These are phyloP conservation scores for Aspergillus sp. DNA, from an alignment of 2,329 filamentous ascomycete genomes.

Conservation along the genomic window DNA sequence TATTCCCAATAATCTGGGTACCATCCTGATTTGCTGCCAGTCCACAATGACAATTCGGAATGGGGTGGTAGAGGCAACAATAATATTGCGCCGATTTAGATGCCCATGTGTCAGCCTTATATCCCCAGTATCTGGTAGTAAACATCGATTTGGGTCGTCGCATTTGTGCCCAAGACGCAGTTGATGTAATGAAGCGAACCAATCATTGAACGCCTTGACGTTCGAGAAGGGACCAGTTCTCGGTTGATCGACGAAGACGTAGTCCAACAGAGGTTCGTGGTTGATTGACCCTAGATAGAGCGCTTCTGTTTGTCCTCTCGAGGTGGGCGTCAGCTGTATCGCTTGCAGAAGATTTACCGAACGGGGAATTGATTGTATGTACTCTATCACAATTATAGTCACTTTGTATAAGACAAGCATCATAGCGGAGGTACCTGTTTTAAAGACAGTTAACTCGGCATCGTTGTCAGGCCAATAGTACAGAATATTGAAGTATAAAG, in stretches of 20 bases:
- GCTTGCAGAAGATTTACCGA: too few species aligned
- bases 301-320: too few species aligned
- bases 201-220: constrained; percentile 4
- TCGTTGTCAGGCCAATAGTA: too few species aligned
- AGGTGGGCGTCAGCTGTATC: too few species aligned
- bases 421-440: too few species aligned
- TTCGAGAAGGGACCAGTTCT: background rate
- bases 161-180: constrained; percentile 2
- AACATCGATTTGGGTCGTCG: background rate
- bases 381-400: too few species aligned
- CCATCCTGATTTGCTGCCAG: constrained; percentile 32
- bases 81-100: constrained; percentile 4
- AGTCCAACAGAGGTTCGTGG: background rate
- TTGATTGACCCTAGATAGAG: constrained; percentile 2
- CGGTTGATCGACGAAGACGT: background rate
- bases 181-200: constrained; percentile 5
- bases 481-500: too few species aligned
- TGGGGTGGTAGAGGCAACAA: constrained; percentile 5
- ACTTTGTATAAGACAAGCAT: too few species aligned
- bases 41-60: constrained; percentile 26
- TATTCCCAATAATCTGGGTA: constrained; percentile 37
- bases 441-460: too few species aligned
- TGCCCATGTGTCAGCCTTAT: constrained; percentile 5
- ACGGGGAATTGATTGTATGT: too few species aligned
- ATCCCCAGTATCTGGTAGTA: constrained; percentile 1